These are phyloP conservation scores for Russula emetica DNA, from an alignment of 768 basidiomycete genomes.

Conservation along the genomic window DNA sequence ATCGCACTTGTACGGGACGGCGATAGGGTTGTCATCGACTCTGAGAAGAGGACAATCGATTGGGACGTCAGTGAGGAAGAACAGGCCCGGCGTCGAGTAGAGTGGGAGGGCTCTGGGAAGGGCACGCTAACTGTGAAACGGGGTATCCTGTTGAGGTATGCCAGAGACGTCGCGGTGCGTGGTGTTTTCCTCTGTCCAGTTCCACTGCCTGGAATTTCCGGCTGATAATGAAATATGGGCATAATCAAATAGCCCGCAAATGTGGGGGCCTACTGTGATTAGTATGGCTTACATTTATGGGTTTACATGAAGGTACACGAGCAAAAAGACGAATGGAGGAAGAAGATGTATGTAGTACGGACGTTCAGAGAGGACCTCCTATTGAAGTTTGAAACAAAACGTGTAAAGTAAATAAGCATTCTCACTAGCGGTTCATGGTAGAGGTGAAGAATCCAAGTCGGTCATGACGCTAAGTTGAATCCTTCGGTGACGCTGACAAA, in stretches of 20 bases:
- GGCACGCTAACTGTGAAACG: constrained; percentile 61
- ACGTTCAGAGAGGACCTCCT: background rate
- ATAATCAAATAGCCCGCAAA: constrained; percentile 60
- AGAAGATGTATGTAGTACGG: background rate
- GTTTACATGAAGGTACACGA: background rate
- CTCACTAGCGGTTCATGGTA: background rate
- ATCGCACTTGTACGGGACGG: constrained; percentile 86
- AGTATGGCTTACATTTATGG: background rate
- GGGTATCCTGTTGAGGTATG: constrained; percentile 76
- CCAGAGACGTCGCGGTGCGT: constrained; percentile 78
- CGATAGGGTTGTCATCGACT: constrained; percentile 71
- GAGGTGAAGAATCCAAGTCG: background rate
- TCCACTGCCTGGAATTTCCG: background rate
- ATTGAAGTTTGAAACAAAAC: background rate
- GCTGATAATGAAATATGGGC: constrained; percentile 8
- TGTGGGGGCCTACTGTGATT: constrained; percentile 80
- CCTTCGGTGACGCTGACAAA: constrained; percentile 12
- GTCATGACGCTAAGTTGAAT: background rate
- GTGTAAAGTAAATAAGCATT: constrained; percentile 1
- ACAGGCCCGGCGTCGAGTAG: constrained; percentile 52
- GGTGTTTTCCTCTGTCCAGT: background rate
- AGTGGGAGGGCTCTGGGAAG: constrained; percentile 70
- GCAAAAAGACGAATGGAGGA: background rate
- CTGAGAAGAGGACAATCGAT: constrained; percentile 57
- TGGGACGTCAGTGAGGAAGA: constrained; percentile 72